Conservation (phyloP, 768 basidiomycete genomes). For the Lentinula raphanica region DNA sequence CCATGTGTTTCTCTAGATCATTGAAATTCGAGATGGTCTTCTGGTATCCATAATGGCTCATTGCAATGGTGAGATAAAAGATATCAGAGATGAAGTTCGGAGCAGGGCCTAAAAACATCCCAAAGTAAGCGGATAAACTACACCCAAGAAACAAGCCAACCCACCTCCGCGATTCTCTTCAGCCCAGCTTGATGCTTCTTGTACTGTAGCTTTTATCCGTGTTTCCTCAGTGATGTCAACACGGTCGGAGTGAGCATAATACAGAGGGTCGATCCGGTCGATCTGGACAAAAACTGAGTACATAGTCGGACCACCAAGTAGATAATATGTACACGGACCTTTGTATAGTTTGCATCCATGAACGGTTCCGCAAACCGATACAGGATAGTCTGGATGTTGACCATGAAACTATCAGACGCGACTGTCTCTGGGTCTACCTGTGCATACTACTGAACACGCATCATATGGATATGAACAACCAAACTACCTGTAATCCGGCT, state of each 20-base stretch:
- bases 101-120: slow-evolving; percentile 41
- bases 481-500: slow-evolving; percentile 79
- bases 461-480: neutral
- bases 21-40: slow-evolving; percentile 75
- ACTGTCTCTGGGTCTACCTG: slow-evolving; percentile 80
- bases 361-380: slow-evolving; percentile 89
- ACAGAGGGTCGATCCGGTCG: slow-evolving; percentile 84
- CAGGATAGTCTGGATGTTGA: slow-evolving; percentile 80
- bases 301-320: neutral
- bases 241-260: slow-evolving; percentile 66
- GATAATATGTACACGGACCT: slow-evolving; percentile 39
- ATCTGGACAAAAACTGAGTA: slow-evolving; percentile 44
- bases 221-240: slow-evolving; percentile 86
- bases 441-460: neutral
- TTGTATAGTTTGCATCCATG: slow-evolving; percentile 86
- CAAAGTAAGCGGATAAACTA: neutral
- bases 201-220: slow-evolving; percentile 85
- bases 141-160: neutral
- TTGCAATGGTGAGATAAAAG: slow-evolving; percentile 84
- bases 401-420: slow-evolving; percentile 87
- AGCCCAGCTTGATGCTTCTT: slow-evolving; percentile 76
- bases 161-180: slow-evolving; percentile 45
- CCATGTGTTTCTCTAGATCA: slow-evolving; percentile 66
- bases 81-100: slow-evolving; percentile 95
- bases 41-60: slow-evolving; percentile 85